Percentiles rank a stretch among this genome's conserved stretches.
Conservation (phyloP, 2,329 filamentous ascomycete species). For the Paramyrothecium roridum region DNA sequence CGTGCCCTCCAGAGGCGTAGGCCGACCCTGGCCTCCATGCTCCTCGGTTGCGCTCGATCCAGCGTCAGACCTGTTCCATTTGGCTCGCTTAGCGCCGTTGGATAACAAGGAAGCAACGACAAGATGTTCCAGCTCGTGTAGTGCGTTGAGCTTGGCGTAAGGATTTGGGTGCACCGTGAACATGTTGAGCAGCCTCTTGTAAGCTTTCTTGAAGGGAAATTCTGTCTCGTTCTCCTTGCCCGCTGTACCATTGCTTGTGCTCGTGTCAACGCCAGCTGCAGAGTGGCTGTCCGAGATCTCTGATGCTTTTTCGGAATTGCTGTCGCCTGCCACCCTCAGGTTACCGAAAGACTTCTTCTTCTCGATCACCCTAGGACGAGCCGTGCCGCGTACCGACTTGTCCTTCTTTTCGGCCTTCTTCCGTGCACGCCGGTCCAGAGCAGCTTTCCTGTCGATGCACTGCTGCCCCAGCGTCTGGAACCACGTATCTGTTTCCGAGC, state of each 20-base stretch:
- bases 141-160: constrained; percentile 75
- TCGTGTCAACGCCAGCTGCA: constrained; percentile 37
- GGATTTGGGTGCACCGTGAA: constrained; percentile 91
- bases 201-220: constrained; percentile 80
- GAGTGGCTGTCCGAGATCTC: constrained; percentile 35
- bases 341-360: constrained; percentile 69
- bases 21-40: constrained; percentile 28
- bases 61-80: constrained; percentile 33
- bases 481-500: constrained; percentile 91
- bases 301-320: constrained; percentile 26
- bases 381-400: constrained; percentile 36
- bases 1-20: constrained; percentile 58
- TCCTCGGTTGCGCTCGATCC: constrained; percentile 29
- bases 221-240: constrained; percentile 36
- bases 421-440: constrained; percentile 45
- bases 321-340: constrained; percentile 49
- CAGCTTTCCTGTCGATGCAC: constrained; percentile 61
- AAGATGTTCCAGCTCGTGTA: constrained; percentile 80
- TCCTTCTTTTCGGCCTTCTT: constrained; percentile 38
- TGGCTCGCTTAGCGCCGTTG: constrained; percentile 27
- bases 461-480: constrained; percentile 68
- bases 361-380: constrained; percentile 52
- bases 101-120: constrained; percentile 67
- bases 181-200: constrained; percentile 74
- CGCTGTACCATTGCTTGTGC: constrained; percentile 16